A percentile compares a stretch with the other conserved stretches of the same genome.
These are phyloP conservation scores for Termitomyces sp. DNA, from an alignment of 768 basidiomycete species.

Conservation along the genomic window DNA sequence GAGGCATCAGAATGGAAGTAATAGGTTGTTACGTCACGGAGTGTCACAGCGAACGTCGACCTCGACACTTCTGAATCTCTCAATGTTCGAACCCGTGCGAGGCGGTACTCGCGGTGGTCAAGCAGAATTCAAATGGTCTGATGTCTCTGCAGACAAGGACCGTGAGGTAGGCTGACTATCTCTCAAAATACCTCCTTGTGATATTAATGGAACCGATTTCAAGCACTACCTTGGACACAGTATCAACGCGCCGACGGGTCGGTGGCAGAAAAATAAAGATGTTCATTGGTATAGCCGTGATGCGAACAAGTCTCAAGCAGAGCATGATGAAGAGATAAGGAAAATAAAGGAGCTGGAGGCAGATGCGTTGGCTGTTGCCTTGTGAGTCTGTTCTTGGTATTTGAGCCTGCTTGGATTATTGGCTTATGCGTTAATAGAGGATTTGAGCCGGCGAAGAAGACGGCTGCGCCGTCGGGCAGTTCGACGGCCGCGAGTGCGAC, in stretches of 20 bases:
- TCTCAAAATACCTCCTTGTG: not conserved
- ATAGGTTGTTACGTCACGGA: not conserved
- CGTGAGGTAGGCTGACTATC: slow-evolving; percentile 55
- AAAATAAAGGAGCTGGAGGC: slow-evolving; percentile 85
- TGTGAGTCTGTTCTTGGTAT: slow-evolving; percentile 38
- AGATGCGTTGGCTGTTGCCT: slow-evolving; percentile 76
- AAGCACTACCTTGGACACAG: slow-evolving; percentile 92
- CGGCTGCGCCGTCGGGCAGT: slow-evolving; percentile 17
- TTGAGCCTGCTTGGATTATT: not conserved
- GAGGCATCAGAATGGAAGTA: no score
- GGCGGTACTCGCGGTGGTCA: slow-evolving; percentile 91
- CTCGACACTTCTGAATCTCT: no score
- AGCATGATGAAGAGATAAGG: slow-evolving; percentile 68
- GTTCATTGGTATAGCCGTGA: slow-evolving; percentile 93
- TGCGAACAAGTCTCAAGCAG: slow-evolving; percentile 29
- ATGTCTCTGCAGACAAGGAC: slow-evolving; percentile 90
- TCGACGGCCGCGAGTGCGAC: slow-evolving; percentile 8
- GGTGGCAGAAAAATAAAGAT: slow-evolving; percentile 98
- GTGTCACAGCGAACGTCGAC: not conserved
- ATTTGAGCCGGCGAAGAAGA: slow-evolving; percentile 56
- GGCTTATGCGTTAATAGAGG: slow-evolving; percentile 42
- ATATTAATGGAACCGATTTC: not conserved
- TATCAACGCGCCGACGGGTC: slow-evolving; percentile 89
- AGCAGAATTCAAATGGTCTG: slow-evolving; percentile 88
- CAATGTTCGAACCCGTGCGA: slow-evolving; percentile 81